These are phyloP conservation scores for Chytridium lagenaria DNA, from an alignment of 371 early-diverging fungal genomes.

Conservation along the genomic window DNA sequence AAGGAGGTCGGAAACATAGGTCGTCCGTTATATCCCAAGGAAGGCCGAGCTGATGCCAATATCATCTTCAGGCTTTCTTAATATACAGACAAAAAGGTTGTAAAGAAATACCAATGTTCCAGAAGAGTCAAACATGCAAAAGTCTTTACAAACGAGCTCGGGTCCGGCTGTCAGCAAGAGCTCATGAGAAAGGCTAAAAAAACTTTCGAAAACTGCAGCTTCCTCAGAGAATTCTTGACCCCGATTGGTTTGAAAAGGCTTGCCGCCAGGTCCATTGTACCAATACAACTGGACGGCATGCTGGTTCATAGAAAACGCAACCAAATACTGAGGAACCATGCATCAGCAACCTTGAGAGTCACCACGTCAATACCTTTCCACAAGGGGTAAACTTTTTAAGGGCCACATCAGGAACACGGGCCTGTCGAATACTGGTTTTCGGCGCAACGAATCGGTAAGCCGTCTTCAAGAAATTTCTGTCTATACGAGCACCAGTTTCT, in stretches of 20 bases:
- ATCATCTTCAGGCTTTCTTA: too few relatives aligned
- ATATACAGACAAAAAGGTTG: neutral
- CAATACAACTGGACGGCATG: constrained; percentile 40
- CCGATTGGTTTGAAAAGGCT: too few relatives aligned
- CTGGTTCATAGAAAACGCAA: constrained; percentile 41
- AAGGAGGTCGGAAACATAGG: constrained; percentile 53
- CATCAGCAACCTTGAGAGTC: neutral
- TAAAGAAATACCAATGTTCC: constrained; percentile 2
- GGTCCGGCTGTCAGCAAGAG: constrained; percentile 50
- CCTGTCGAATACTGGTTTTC: neutral
- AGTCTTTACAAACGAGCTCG: constrained; percentile 63
- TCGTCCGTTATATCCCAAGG: neutral
- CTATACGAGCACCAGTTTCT: too few relatives aligned
- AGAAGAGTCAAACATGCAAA: constrained; percentile 54
- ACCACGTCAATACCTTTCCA: constrained; percentile 34
- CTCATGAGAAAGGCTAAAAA: constrained; percentile 55
- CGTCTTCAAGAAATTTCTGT: too few relatives aligned
- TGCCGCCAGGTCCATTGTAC: constrained; percentile 22
- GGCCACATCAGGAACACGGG: constrained; percentile 14
- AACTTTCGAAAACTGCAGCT: constrained; percentile 17
- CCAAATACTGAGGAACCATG: constrained; percentile 28
- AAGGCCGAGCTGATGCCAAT: constrained; percentile 18
- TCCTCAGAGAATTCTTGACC: neutral
- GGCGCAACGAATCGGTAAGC: neutral
- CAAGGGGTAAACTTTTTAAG: constrained; percentile 43